A percentile compares a stretch with the other conserved stretches of the same genome.
Conservation (phyloP, 1,284 basidiomycete species). For the Vanrija sp. region DNA sequence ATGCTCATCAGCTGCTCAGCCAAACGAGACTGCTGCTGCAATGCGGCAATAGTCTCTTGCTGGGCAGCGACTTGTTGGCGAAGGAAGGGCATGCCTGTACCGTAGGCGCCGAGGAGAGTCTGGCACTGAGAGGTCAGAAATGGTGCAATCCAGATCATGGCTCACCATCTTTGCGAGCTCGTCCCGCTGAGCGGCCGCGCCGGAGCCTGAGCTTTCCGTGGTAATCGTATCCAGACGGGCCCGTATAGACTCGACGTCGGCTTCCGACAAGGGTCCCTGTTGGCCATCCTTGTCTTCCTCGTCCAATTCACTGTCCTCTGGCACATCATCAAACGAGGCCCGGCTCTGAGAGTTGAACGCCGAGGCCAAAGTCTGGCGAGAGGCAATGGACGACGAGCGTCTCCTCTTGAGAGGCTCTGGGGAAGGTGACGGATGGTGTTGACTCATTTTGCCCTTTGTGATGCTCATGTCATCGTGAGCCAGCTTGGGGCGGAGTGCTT, state of each 20-base stretch:
- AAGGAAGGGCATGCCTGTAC: conserved; percentile 30
- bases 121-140: conserved; percentile 24
- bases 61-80: conserved; percentile 36
- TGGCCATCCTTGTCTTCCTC: conserved; percentile 7
- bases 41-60: conserved; percentile 34
- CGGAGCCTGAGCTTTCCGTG: too few species aligned
- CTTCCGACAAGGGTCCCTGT: conserved; percentile 5
- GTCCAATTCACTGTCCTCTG: neutral
- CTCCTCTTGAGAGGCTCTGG: too few species aligned
- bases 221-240: conserved; percentile 8
- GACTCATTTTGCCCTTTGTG: neutral
- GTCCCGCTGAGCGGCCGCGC: conserved; percentile 13
- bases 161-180: conserved; percentile 32
- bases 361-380: too few species aligned
- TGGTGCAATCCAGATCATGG: neutral
- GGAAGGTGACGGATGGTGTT: too few species aligned
- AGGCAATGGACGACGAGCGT: too few species aligned
- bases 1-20: conserved; percentile 25
- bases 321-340: neutral
- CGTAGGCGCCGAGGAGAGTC: conserved; percentile 24
- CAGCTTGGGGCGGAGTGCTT: neutral
- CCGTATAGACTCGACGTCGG: conserved; percentile 16
- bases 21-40: conserved; percentile 38
- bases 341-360: too few species aligned
- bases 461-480: conserved; percentile 8